Base-by-base conservation (phyloP, 2,329 filamentous ascomycete genomes). In the Harringtonia lauricola region DNA sequence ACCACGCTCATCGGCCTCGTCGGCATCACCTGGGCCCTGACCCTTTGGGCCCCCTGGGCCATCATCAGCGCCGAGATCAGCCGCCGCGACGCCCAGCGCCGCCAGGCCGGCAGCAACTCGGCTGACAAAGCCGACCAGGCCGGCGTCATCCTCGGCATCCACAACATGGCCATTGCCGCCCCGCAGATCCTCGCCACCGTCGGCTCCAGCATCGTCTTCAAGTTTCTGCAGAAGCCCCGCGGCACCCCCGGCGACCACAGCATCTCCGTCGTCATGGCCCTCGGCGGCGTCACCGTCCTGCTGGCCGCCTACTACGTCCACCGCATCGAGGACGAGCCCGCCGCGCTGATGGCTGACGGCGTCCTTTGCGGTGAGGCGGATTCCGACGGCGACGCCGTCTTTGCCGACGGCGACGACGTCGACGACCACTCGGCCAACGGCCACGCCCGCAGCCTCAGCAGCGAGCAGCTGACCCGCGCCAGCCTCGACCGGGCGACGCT, bases 11-110 rank as follows among this genome's bases (percentile, higher is more conserved):
- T 95, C 44, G 86, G 81, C 1, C 66, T 92, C 21, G 80, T 94
- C 39, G 90, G 90, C 29, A 79, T 96, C 46, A 88, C 86, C 1
- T 96, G 90, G 90, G 88, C 89, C 19, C 68, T 95, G 55, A 88
- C 88, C 2, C 76, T 94, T 22, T 96, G 90, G 90, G 90, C 89
- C 1, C 90, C 90, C 0, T 96, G 90, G 66, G 89, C 90, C 33
- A 84, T 96, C 54, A 95, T 96, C 58, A 88, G 86, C 37, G 86
- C 86, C 6, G 90, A 96, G 61, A 89, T 96, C 49, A 85, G 83
- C 48, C 84, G 81, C 47, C 81, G 87, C 7, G 86, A 95, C 57
- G 79, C 82, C 34, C 50, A 64, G 17, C 58, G 68, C 21, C 70
- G 72, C 40, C 61, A 57, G 49, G 68, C 21, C 70, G 72, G 41